These are phyloP conservation scores for Fusarium austroafricanum DNA, from an alignment of 2,329 filamentous ascomycete species.

Conservation along the genomic window DNA sequence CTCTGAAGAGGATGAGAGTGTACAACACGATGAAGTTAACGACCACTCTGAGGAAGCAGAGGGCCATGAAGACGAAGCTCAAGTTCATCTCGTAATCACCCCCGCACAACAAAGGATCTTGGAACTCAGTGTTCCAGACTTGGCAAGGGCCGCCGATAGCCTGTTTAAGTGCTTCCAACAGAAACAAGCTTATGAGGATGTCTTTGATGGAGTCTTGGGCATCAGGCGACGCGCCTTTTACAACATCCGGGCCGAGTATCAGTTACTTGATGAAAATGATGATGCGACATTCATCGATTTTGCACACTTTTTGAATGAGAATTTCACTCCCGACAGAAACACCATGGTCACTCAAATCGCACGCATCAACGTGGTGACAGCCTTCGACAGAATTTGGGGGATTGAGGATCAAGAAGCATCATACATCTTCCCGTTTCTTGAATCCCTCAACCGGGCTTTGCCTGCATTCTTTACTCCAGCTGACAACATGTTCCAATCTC, in stretches of 20 bases:
- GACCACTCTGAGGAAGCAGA: conserved; percentile 4
- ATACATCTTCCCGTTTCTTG: conserved; percentile 46
- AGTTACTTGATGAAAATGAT: conserved; percentile 17
- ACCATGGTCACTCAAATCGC: conserved; percentile 38
- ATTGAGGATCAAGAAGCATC: conserved; percentile 10
- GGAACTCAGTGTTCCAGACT: conserved; percentile 43
- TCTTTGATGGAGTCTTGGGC: conserved; percentile 40
- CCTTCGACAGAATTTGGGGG: conserved; percentile 47
- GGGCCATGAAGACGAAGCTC: conserved; percentile 3
- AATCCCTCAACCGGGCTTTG: conserved; percentile 48
- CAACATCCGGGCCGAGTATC: conserved; percentile 43
- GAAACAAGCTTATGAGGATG: conserved; percentile 26
- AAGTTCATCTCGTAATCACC: conserved; percentile 14
- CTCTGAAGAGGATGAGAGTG: conserved; percentile 16
- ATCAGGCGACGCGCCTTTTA: conserved; percentile 47
- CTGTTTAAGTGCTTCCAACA: conserved; percentile 44
- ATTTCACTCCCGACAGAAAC: background rate
- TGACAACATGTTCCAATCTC: conserved; percentile 21
- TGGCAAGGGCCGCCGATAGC: conserved; percentile 44
- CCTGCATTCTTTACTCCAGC: conserved; percentile 46
- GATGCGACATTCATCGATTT: conserved; percentile 48
- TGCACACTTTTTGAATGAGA: conserved; percentile 4
- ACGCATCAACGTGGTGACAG: conserved; percentile 52
- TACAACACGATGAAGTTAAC: conserved; percentile 15
- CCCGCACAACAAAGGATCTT: conserved; percentile 40